Conservation (phyloP, 1,284 basidiomycete species). For the Ustilago hordei region DNA sequence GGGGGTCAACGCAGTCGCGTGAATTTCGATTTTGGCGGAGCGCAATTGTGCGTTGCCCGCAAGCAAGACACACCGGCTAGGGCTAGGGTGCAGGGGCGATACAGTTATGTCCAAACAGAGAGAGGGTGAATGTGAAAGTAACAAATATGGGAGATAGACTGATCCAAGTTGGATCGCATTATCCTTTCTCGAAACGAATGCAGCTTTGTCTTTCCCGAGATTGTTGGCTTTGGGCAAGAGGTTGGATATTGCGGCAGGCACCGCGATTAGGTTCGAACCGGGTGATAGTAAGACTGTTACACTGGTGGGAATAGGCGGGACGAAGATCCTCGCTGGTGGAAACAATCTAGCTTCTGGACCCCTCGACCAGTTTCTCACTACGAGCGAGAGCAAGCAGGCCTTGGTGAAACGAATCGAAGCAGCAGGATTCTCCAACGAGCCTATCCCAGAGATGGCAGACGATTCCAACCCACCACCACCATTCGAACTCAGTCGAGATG, state of each 20-base stretch:
- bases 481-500: slow-evolving; percentile 52
- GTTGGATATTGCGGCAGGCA: slow-evolving; percentile 92
- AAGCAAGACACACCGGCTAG: too few relatives aligned
- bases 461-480: slow-evolving; percentile 26
- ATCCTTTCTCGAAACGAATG: slow-evolving; percentile 89
- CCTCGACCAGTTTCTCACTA: slow-evolving; percentile 37
- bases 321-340: slow-evolving; percentile 76
- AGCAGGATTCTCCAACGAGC: slow-evolving; percentile 55
- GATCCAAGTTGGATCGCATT: slow-evolving; percentile 80
- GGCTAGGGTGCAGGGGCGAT: slow-evolving; percentile 73
- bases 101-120: slow-evolving; percentile 79
- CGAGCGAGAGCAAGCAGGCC: slow-evolving; percentile 13
- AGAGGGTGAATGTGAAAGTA: slow-evolving; percentile 80
- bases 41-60: too few relatives aligned
- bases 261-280: slow-evolving; percentile 95
- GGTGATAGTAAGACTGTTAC: slow-evolving; percentile 87
- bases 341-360: slow-evolving; percentile 74
- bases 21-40: too few relatives aligned
- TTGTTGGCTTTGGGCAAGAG: slow-evolving; percentile 82
- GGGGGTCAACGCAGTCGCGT: too few relatives aligned
- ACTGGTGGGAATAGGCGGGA: slow-evolving; percentile 83
- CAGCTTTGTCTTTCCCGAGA: slow-evolving; percentile 85
- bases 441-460: slow-evolving; percentile 24
- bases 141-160: slow-evolving; percentile 94
- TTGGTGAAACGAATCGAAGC: slow-evolving; percentile 43